Conservation (phyloP, 441 rosid genomes). For the Kokia cookei region DNA sequence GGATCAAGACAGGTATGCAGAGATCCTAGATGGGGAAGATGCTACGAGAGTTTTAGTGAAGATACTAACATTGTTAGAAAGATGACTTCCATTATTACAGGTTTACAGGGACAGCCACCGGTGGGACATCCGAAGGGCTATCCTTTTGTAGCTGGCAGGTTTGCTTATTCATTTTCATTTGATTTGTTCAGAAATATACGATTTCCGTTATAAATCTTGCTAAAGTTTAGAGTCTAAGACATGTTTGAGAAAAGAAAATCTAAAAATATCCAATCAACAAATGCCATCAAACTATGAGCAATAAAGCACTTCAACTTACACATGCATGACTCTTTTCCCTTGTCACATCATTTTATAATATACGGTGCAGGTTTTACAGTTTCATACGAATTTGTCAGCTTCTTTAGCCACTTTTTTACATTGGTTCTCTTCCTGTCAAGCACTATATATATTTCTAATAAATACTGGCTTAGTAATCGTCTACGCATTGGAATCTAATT, state of each 20-base stretch:
- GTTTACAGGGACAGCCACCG: conserved; percentile 81
- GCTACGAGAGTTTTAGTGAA: conserved; percentile 78
- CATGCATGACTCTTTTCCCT: neutral
- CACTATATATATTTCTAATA: neutral
- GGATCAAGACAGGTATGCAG: conserved; percentile 47
- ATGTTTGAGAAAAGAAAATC: neutral
- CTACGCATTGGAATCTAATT: neutral
- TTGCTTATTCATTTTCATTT: neutral
- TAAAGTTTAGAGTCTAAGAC: neutral
- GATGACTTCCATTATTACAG: conserved; percentile 58
- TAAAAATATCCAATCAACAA: neutral
- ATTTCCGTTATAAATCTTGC: neutral
- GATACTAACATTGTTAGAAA: conserved; percentile 58
- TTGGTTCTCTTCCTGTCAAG: neutral
- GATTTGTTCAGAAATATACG: neutral
- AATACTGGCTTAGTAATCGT: neutral
- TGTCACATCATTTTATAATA: neutral
- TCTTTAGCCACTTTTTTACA: neutral
- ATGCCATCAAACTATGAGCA: neutral
- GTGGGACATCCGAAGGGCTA: conserved; percentile 62
- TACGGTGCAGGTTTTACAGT: neutral
- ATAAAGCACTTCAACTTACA: neutral
- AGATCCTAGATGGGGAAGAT: conserved; percentile 91
- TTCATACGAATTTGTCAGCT: neutral
- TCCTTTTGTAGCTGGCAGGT: conserved; percentile 90